Base-by-base conservation (phyloP, 768 basidiomycete genomes). In the Xerocomus potaroensis region DNA sequence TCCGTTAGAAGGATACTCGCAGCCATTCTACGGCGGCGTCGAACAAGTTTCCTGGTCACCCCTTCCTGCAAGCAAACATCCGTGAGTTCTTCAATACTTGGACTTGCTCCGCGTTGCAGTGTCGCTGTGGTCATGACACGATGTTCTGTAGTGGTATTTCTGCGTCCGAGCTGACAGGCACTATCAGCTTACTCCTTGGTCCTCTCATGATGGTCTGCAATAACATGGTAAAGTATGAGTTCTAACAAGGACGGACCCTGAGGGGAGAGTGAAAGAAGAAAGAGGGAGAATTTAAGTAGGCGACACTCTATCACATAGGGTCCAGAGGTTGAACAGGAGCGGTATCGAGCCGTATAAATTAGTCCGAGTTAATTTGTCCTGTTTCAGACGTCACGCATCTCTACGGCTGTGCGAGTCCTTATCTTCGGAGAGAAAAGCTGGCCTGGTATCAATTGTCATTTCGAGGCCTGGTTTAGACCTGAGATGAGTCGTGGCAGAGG, bases 21-120 rank as follows among this genome's bases (percentile, higher is more conserved):
- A 90, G 53, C 69, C 91, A 5, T 82, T 84, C 64, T 91, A 90
- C 62, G 73, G 72, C n/a, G 83, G 87, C 9, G 79, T 83, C 27
- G 89, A 93, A 60, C 91, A 96, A 59, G 96, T 97, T 69, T 87
- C 78, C 63, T 97, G 94, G 49, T 68, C 9, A 90, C 91, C 0
- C 71, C 79, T 51, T 70, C 74, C 6, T 96, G 94, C 69, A 67
- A 62, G 0, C 91, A 95, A 65, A 68, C 71, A 14, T 64, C 76
- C 27, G 63, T 67, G 8, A 63, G 55, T 30, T 48, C 66, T 4
- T 63, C 78, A 18, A 75, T 42, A 63, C 65, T 4, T 96, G 85
- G 84, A 70, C 69, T 15, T 97, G 94, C 53, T 72, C 79, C 36
- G 76, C 81, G 56, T 74, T 97, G n/a, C 56, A 74, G 47, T 97